Percentiles rank a stretch among this genome's conserved stretches.
Conservation (phyloP, 2,329 filamentous ascomycete genomes). For the Bipolaris gigantea region DNA sequence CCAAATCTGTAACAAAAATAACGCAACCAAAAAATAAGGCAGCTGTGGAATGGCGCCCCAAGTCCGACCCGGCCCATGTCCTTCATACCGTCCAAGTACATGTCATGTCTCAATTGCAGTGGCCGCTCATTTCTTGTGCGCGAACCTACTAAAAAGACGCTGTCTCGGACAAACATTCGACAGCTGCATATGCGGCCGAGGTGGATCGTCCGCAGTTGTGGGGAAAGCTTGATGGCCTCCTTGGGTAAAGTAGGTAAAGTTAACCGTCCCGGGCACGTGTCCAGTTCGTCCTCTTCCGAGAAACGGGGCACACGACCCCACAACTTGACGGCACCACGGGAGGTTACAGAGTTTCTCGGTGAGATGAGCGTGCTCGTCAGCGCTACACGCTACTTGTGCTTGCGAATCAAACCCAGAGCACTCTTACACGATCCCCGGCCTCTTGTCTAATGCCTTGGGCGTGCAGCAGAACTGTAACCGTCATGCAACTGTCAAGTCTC, state of each 20-base stretch:
- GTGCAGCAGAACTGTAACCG: conserved; percentile 7
- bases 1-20: conserved; percentile 9
- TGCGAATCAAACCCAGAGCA: not conserved
- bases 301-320: conserved; percentile 13
- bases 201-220: conserved; percentile 23
- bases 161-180: conserved; percentile 1
- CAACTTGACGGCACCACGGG: conserved; percentile 6
- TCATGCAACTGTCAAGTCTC: conserved; percentile 12
- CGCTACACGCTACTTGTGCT: not conserved
- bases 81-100: not conserved
- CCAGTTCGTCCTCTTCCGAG: conserved; percentile 11
- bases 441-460: not conserved
- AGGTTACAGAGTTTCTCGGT: conserved; percentile 4
- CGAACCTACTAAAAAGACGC: not conserved
- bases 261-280: conserved; percentile 6
- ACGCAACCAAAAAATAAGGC: not conserved
- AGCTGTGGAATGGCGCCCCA: not conserved
- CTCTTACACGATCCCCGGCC: not conserved
- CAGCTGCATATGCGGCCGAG: conserved; percentile 7
- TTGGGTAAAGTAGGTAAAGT: conserved; percentile 13
- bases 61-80: not conserved
- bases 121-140: not conserved
- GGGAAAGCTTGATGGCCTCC: conserved; percentile 36
- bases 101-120: not conserved
- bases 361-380: not conserved